These are phyloP conservation scores for Mycena rebaudengoi DNA, from an alignment of 768 basidiomycete genomes.

Conservation along the genomic window DNA sequence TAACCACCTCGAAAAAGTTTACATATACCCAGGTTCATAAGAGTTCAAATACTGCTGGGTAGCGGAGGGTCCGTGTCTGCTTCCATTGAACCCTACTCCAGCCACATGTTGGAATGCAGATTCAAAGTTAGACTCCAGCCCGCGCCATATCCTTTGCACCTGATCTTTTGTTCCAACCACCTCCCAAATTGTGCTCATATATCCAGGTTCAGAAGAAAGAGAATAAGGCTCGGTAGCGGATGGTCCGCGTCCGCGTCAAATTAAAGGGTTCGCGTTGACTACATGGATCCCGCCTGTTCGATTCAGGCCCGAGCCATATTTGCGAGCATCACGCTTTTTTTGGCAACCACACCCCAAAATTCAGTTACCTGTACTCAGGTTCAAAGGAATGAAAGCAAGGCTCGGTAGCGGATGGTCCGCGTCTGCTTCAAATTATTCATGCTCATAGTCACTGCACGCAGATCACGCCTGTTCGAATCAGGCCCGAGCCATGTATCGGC, in stretches of 20 bases:
- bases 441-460: background rate
- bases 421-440: background rate
- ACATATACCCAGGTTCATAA: background rate
- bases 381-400: background rate
- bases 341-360: background rate
- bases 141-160: background rate
- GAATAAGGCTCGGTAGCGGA: background rate
- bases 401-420: conserved; percentile 7
- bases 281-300: conserved; percentile 1
- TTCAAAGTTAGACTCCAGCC: background rate
- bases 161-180: too few relatives aligned
- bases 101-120: too few relatives aligned
- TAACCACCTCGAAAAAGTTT: background rate
- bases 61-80: conserved; percentile 1
- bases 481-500: background rate
- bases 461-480: background rate
- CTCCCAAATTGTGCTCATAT: too few relatives aligned
- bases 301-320: conserved; percentile 9
- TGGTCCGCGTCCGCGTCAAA: background rate
- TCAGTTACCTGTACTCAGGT: background rate
- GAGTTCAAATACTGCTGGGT: background rate
- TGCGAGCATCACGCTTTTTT: background rate
- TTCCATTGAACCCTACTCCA: background rate
- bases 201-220: background rate
- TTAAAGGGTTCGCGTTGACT: background rate